Conservation (phyloP, 2,329 filamentous ascomycete species). For the Aspergillus fructus region DNA sequence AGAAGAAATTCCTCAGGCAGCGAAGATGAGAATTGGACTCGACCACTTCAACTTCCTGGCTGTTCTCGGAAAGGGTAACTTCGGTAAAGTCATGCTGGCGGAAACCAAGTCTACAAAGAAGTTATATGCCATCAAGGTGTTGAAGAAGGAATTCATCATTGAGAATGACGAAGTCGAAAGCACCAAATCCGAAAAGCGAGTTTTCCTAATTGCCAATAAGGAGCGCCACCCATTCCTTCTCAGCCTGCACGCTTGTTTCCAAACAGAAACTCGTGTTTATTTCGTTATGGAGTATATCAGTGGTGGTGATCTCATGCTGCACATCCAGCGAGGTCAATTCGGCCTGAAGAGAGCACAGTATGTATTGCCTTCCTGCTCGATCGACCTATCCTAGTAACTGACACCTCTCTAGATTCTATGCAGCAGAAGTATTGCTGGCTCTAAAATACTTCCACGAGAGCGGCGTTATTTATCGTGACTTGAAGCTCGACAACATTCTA, state of each 20-base stretch:
- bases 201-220: constrained; percentile 95
- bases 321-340: constrained; percentile 96
- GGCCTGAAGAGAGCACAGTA: constrained; percentile 94
- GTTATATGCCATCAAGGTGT: constrained; percentile 95
- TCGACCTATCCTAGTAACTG: background rate
- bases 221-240: constrained; percentile 95
- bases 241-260: constrained; percentile 95
- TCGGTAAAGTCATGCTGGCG: constrained; percentile 98
- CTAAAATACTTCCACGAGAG: constrained; percentile 99
- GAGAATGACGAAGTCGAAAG: constrained; percentile 99
- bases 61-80: constrained; percentile 97
- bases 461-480: constrained; percentile 89
- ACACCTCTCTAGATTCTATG: constrained; percentile 68
- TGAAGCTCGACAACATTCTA: constrained; percentile 85
- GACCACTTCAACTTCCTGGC: constrained; percentile 99
- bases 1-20: constrained; percentile 32
- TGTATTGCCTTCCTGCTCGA: constrained; percentile 37
- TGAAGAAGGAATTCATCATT: constrained; percentile 99
- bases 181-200: constrained; percentile 94
- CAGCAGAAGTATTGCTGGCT: constrained; percentile 92
- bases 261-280: constrained; percentile 96
- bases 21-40: constrained; percentile 73
- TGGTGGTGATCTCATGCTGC: constrained; percentile 97
- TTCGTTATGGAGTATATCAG: constrained; percentile 99
- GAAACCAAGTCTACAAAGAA: constrained; percentile 92